Percentiles rank a stretch among this genome's conserved stretches.
Conservation (phyloP, 352 stramenopile genomes). For the Pythium aquatile region DNA sequence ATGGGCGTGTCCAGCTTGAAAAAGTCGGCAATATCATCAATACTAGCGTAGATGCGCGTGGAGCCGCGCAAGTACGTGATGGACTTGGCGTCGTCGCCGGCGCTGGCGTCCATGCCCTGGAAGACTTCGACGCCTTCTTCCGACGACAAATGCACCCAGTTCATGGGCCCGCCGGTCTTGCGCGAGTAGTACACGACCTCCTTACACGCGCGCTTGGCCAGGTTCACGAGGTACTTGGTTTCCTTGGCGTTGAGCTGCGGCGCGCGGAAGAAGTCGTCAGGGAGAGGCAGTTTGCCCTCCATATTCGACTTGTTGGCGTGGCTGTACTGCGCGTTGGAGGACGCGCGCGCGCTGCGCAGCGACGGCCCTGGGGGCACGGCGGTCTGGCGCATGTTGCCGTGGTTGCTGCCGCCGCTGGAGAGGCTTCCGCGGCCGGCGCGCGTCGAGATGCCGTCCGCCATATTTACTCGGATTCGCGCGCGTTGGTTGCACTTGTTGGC, state of each 20-base stretch:
- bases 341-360: neutral
- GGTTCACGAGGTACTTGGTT: constrained; percentile 58
- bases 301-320: neutral
- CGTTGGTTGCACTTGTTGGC: neutral
- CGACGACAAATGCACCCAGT: constrained; percentile 74
- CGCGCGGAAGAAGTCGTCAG: constrained; percentile 66
- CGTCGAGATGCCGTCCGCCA: constrained; percentile 6
- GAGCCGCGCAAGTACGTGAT: constrained; percentile 71
- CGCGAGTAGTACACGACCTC: constrained; percentile 86
- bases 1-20: constrained; percentile 71
- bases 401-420: constrained; percentile 10
- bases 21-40: constrained; percentile 82
- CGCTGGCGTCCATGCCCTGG: constrained; percentile 59
- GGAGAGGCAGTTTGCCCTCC: constrained; percentile 50
- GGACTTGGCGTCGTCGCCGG: constrained; percentile 25
- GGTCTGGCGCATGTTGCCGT: constrained; percentile 4
- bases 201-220: constrained; percentile 81
- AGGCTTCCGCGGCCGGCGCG: constrained; percentile 11
- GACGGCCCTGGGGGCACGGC: neutral
- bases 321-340: neutral
- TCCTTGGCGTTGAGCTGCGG: constrained; percentile 63
- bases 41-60: constrained; percentile 69
- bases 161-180: constrained; percentile 60
- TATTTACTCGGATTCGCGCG: neutral
- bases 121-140: constrained; percentile 74